Evolutionary conservation across 228 moss, liverwort and hornwort species (phyloP), one percentile per base, ranked within the genome.

Genomic region (Sphagnum fallax): DNA sequence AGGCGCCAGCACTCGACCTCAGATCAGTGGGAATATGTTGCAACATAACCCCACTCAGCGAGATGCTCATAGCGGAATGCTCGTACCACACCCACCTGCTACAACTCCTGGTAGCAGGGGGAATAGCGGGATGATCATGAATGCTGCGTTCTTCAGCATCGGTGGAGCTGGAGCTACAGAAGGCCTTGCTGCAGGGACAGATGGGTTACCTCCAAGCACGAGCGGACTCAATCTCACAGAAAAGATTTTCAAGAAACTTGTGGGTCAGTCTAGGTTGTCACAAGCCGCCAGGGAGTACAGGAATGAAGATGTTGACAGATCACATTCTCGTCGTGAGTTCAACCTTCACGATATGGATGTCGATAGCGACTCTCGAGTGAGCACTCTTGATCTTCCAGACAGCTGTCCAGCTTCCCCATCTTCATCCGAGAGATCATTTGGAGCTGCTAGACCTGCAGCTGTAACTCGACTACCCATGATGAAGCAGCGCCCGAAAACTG

Each of bases 101-200:
- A 32, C 32, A 32, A 32, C 32, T 32, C 64, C 72, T 4, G 79
- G 79, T 10, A 79, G 70, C 5, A 76, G 49, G 62, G 63, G 75
- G 47, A 74, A 67, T 51, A 85, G 85, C 50, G 76, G 82, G 61
- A 69, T 76, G 74, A 55, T 12, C 55, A 67, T 79, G 16, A 73
- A 85, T 55, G 82, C 82, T 48, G 85, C 77, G 4, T 76, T 75
- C 49, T 85, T 85, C 75, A 77, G 76, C 65, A 62, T 85, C 6
- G 73, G 72, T 4, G 73, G 64, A 53, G 32, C 32, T 32, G 32
- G 32, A 32, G 32, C 32, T 32, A 32, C 32, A 32, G 32, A 1
- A 32, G 32, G 32, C 32, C 32, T 32, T 32, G 32, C 32, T 32
- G 32, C 32, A 32, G 32, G 32, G 32, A 32, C 32, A 32, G 64